Evolutionary conservation across 192 early-diverging fungal species (phyloP).

Genomic region (Umbelopsis sp.): DNA sequence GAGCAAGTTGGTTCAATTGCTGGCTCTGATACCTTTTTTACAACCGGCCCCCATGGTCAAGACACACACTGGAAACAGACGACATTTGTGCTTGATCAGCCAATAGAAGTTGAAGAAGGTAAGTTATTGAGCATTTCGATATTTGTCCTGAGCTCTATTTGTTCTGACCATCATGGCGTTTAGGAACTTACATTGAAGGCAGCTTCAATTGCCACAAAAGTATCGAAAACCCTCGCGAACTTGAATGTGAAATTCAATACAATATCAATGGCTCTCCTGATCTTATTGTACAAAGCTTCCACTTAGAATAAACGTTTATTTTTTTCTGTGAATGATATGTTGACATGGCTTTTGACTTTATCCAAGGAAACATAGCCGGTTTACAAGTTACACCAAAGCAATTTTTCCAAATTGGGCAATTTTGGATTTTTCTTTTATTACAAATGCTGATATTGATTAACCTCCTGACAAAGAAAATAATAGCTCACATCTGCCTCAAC

Average conservation of each 20-base stretch:
- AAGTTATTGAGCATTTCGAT: slow-evolving; percentile 24
- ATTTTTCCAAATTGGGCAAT: too few species aligned
- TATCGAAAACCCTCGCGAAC: slow-evolving; percentile 67
- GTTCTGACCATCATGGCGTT: not conserved
- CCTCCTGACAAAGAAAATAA: too few species aligned
- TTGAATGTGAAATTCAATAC: slow-evolving; percentile 66
- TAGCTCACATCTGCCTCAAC: too few species aligned
- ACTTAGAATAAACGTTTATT: slow-evolving; percentile 2
- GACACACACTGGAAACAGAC: slow-evolving; percentile 99
- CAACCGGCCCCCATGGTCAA: slow-evolving; percentile 71
- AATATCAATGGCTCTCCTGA: slow-evolving; percentile 21
- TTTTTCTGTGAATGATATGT: too few species aligned
- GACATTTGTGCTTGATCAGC: slow-evolving; percentile 70
- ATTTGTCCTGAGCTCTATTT: not conserved
- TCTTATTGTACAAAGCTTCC: slow-evolving; percentile 26
- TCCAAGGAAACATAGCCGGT: too few species aligned
- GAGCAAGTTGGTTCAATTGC: slow-evolving; percentile 29
- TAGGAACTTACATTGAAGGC: slow-evolving; percentile 43
- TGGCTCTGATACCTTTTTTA: slow-evolving; percentile 33
- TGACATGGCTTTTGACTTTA: too few species aligned
- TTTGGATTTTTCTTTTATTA: too few species aligned
- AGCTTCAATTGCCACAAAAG: slow-evolving; percentile 69
- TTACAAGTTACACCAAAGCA: too few species aligned
- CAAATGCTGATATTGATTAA: too few species aligned
- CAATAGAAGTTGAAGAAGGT: slow-evolving; percentile 57